A percentile compares a stretch with the other conserved stretches of the same genome.
Conservation (phyloP, 257 asterid species). For the Gentiana macrophylla region DNA sequence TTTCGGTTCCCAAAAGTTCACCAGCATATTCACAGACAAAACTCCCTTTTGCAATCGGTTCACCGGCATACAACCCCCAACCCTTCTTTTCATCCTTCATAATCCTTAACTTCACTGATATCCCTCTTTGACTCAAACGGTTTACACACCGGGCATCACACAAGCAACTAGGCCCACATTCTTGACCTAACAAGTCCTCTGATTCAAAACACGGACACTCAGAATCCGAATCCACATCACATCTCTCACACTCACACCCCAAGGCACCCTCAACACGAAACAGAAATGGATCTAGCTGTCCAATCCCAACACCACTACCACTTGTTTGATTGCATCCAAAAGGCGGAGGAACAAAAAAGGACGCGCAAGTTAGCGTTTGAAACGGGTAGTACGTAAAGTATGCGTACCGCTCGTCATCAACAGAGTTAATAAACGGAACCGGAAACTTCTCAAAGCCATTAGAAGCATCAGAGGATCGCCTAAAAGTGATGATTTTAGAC, state of each 20-base stretch:
- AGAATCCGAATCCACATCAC: conserved; percentile 23
- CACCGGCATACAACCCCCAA: conserved; percentile 68
- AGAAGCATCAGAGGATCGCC: conserved; percentile 57
- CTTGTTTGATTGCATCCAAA: conserved; percentile 41
- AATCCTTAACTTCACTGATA: conserved; percentile 39
- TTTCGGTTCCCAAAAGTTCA: conserved; percentile 70
- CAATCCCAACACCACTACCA: conserved; percentile 1
- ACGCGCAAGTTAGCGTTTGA: conserved; percentile 24
- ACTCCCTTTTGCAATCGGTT: conserved; percentile 40
- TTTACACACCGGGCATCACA: conserved; percentile 52
- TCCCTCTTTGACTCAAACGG: conserved; percentile 57
- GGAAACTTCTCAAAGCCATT: conserved; percentile 53
- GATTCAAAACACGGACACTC: conserved; percentile 37
- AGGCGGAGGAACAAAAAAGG: conserved; percentile 20
- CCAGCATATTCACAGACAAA: conserved; percentile 91
- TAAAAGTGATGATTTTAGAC: conserved; percentile 37
- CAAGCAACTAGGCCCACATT: conserved; percentile 74
- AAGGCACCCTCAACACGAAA: conserved; percentile 49
- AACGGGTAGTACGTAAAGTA: conserved; percentile 58
- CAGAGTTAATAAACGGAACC: conserved; percentile 44
- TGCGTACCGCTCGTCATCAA: conserved; percentile 40
- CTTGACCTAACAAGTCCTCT: conserved; percentile 26
- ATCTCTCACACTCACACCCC: conserved; percentile 51
- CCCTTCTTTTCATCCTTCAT: conserved; percentile 52
- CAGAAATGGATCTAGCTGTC: conserved; percentile 38